Evolutionary conservation across 345 rosid species (phyloP), one percentile per base, ranked within the genome.

Genomic region (Pugionium dolabratum): DNA sequence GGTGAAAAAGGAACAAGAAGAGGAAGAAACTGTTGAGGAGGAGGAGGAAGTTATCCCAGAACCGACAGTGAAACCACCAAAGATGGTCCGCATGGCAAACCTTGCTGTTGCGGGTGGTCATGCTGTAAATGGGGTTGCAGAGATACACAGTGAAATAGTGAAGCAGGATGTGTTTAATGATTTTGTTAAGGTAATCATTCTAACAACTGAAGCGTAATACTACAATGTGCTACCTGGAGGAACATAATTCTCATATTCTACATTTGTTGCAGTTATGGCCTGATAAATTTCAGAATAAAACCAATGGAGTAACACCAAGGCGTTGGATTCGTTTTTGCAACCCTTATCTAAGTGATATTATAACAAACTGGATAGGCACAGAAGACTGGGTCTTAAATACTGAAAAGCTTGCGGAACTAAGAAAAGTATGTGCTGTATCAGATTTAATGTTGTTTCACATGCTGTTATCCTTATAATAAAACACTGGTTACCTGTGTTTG

Each of bases 51-150:
- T 77, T 59, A 71, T 68, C 45, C 67, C 41, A 51, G 84, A 78
- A 79, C 74, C 76, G 47, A 71, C 49, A 9, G 76, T 74, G 52
- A 60, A 66, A 64, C 79, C 67, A 61, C 85, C 84, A 39, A 78
- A 77, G 74, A 59, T 82, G 86, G 82, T 85, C 32, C 89, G 86
- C 25, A 85, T 82, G 89, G 86, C 89, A 73, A 82, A 85, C 73
- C 85, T 85, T 0, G 84, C 86, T 58, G 82, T 85, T 66, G 85
- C 71, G 8, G 84, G 86, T 48, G 86, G 91, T 56, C 80, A 73
- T 81, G 83, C 89, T 9, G 89, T 88, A n/a, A 88, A 88, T 69
- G 95, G 91, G 32, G 95, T 84, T 45, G 95, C 91, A 67, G 85
- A 80, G 72, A 88, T 85, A 74, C 95, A 88, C 43, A 88, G 86